Evolutionary conservation across 352 stramenopile species (phyloP).

Genomic region (Phytophthora brassicae): DNA sequence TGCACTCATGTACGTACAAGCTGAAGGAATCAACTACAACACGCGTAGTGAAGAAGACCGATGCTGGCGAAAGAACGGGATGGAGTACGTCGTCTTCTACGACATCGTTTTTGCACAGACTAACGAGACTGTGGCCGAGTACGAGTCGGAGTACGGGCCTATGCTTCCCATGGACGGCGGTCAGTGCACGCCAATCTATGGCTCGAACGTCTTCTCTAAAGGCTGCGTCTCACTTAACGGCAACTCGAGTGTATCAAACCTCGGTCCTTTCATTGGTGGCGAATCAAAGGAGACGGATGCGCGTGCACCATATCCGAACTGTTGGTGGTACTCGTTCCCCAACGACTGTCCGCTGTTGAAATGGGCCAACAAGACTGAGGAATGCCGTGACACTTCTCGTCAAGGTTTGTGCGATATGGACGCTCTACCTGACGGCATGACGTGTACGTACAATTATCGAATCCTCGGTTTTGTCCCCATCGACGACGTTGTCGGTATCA

Average conservation of each 20-base stretch:
- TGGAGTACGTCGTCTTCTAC: conserved; percentile 45
- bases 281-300: conserved; percentile 33
- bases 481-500: conserved; percentile 81
- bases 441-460: conserved; percentile 74
- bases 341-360: conserved; percentile 44
- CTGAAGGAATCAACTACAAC: conserved; percentile 56
- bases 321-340: conserved; percentile 58
- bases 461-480: conserved; percentile 71
- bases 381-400: conserved; percentile 39
- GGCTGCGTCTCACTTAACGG: conserved; percentile 38
- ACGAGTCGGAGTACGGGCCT: conserved; percentile 35
- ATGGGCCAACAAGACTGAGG: conserved; percentile 45
- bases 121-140: conserved; percentile 30
- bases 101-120: conserved; percentile 36
- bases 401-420: conserved; percentile 51
- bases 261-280: conserved; percentile 37
- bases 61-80: conserved; percentile 41
- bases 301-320: conserved; percentile 48
- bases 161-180: conserved; percentile 42
- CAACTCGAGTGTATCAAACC: conserved; percentile 20
- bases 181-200: conserved; percentile 29
- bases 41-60: conserved; percentile 20
- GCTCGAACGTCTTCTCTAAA: conserved; percentile 22
- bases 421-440: conserved; percentile 52
- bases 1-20: conserved; percentile 53